These are phyloP conservation scores for Ploettnerulaceae sp. DNA, from an alignment of 2,329 filamentous ascomycete genomes.

Conservation along the genomic window DNA sequence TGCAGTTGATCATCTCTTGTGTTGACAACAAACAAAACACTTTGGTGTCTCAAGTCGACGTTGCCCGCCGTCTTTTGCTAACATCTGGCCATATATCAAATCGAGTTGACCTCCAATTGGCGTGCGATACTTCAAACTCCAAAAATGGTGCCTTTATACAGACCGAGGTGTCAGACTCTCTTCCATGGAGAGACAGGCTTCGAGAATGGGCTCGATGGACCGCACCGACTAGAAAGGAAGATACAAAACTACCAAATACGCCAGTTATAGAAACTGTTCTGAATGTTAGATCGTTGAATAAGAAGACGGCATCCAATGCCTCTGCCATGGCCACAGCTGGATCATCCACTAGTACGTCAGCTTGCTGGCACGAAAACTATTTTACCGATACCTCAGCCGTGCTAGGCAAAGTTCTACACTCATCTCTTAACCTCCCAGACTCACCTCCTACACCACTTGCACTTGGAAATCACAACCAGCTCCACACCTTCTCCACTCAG, in stretches of 20 bases:
- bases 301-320: no score
- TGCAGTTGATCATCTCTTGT: conserved; percentile 13
- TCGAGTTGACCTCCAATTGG: conserved; percentile 18
- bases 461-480: background rate
- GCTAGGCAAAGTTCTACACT: conserved; percentile 22
- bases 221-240: conserved; percentile 17
- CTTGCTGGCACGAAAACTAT: conserved; percentile 16
- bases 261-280: background rate
- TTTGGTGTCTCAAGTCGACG: conserved; percentile 13
- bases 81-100: conserved; percentile 17
- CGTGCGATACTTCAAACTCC: conserved; percentile 7
- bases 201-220: conserved; percentile 30
- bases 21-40: conserved; percentile 7
- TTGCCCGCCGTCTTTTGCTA: conserved; percentile 27
- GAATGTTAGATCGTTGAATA: no score
- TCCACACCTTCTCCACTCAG: conserved; percentile 23
- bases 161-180: conserved; percentile 11
- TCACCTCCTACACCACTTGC: background rate
- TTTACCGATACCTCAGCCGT: conserved; percentile 25
- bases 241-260: background rate
- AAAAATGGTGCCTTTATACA: conserved; percentile 19
- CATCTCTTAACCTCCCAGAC: background rate
- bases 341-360: background rate
- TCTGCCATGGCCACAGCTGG: background rate
- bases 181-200: conserved; percentile 31